Evolutionary conservation across 352 stramenopile genomes (phyloP).

Genomic region (Albugo laibachii): DNA sequence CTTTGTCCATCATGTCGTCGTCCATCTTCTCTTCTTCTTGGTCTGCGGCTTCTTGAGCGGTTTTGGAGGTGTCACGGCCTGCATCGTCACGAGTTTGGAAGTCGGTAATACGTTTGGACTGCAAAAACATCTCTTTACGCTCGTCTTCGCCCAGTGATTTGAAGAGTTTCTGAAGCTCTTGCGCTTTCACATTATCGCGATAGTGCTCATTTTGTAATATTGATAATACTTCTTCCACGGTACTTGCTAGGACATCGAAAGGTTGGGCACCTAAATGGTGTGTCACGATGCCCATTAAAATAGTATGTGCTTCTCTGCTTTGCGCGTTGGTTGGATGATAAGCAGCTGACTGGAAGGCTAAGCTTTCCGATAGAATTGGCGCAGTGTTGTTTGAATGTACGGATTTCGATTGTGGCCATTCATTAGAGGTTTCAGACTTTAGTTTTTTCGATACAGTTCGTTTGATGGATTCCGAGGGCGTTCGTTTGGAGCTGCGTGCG

Average conservation of each 20-base stretch:
- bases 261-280: conserved; percentile 70
- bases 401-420: conserved; percentile 10
- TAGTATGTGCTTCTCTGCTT: conserved; percentile 78
- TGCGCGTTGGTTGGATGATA: conserved; percentile 80
- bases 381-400: conserved; percentile 22
- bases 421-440: conserved; percentile 18
- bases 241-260: conserved; percentile 79
- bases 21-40: conserved; percentile 12
- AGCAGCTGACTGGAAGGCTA: conserved; percentile 44
- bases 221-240: conserved; percentile 82
- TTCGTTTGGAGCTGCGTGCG: conserved; percentile 18
- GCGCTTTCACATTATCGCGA: conserved; percentile 63
- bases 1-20: conserved; percentile 82
- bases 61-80: conserved; percentile 12
- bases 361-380: conserved; percentile 50
- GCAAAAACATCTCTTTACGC: conserved; percentile 70
- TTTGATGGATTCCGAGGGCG: conserved; percentile 26
- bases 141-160: conserved; percentile 45
- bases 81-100: conserved; percentile 29
- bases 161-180: conserved; percentile 72
- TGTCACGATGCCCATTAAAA: conserved; percentile 66
- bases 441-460: conserved; percentile 21
- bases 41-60: conserved; percentile 10
- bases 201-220: conserved; percentile 85
- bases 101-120: conserved; percentile 78